A percentile compares a stretch with the other conserved stretches of the same genome.
Evolutionary conservation across 2,329 filamentous ascomycete species (phyloP).

Genomic region (Elsinoe fawcettii): DNA sequence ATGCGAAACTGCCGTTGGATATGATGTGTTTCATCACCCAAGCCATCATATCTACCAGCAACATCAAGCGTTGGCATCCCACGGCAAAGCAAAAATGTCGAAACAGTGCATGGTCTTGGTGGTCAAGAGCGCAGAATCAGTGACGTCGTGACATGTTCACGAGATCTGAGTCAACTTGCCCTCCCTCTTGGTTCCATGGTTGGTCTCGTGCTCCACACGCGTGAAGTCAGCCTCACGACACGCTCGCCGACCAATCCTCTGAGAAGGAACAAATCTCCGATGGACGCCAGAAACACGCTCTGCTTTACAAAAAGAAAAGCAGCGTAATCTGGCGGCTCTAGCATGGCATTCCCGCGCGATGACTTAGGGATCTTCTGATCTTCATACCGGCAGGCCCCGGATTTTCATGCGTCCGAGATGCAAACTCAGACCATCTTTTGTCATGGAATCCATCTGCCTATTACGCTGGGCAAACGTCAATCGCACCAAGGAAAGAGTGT

Average conservation of each 20-base stretch:
- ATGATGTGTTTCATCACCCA: neutral
- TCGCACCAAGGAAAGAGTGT: neutral
- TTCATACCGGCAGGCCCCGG: neutral
- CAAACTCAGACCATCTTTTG: neutral
- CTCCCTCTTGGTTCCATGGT: neutral
- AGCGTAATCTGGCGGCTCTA: neutral
- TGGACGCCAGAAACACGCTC: neutral
- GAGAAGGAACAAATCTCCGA: neutral
- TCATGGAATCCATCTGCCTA: conserved; percentile 1
- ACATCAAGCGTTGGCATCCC: neutral
- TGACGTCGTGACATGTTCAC: conserved; percentile 9
- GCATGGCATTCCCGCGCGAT: neutral
- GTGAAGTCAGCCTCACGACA: conserved; percentile 6
- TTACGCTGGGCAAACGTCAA: conserved; percentile 5
- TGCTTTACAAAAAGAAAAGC: conserved; percentile 1
- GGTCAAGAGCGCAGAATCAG: neutral
- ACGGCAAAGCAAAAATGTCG: conserved; percentile 3
- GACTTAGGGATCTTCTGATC: conserved; percentile 9
- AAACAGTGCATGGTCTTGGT: neutral
- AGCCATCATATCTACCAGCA: neutral
- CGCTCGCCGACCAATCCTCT: neutral
- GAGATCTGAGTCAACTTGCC: conserved; percentile 5
- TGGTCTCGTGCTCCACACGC: conserved; percentile 2
- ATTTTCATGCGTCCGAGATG: neutral
- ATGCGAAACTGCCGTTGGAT: neutral